Conservation (phyloP, 2,329 filamentous ascomycete genomes). For the Neofusicoccum umdonicola region DNA sequence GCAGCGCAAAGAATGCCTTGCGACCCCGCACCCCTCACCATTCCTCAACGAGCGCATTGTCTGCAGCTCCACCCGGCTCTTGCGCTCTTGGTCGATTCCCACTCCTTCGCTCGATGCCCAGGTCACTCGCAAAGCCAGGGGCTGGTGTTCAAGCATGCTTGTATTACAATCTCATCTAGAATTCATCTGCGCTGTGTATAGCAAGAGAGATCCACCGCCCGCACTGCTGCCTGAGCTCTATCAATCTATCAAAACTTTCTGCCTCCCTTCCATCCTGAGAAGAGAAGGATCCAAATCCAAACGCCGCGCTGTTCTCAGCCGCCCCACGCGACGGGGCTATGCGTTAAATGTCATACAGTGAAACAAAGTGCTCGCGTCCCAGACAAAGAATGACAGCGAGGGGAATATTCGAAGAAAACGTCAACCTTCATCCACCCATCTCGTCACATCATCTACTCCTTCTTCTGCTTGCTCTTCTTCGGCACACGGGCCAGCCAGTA, state of each 20-base stretch:
- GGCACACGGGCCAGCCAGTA: constrained; percentile 56
- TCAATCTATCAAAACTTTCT: neutral
- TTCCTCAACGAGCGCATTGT: neutral
- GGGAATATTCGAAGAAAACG: neutral
- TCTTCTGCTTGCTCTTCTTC: constrained; percentile 37
- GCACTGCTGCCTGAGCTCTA: neutral
- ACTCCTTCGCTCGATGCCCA: neutral
- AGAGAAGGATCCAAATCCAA: neutral
- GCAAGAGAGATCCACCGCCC: neutral
- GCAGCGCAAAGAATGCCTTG: neutral
- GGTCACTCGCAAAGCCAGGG: neutral
- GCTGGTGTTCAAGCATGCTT: neutral
- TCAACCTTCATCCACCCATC: neutral
- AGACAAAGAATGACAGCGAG: neutral
- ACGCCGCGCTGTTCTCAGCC: constrained; percentile 3
- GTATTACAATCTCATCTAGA: neutral
- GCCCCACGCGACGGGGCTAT: neutral
- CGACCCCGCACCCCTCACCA: neutral
- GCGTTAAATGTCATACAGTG: neutral
- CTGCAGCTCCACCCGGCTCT: neutral
- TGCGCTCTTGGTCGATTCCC: neutral
- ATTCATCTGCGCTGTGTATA: neutral
- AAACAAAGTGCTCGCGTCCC: neutral
- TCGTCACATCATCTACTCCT: neutral
- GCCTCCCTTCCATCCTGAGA: neutral